Conservation (phyloP, 1,284 basidiomycete genomes). For the Meripilus lineatus region DNA sequence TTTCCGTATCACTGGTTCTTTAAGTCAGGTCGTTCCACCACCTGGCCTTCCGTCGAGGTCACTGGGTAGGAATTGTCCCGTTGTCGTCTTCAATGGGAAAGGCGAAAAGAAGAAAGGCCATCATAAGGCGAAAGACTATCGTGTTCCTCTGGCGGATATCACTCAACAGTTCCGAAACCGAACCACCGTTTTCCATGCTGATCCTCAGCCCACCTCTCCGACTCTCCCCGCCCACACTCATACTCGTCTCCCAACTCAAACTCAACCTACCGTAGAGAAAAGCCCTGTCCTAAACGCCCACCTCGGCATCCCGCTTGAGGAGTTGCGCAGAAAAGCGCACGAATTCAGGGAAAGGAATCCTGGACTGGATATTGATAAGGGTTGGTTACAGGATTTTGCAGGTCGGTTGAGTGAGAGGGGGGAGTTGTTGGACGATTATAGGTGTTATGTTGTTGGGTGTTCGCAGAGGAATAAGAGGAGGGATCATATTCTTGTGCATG, state of each 20-base stretch:
- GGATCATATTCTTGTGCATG: conserved; percentile 67
- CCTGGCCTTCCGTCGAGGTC: neutral
- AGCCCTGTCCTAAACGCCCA: conserved; percentile 42
- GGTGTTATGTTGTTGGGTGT: conserved; percentile 62
- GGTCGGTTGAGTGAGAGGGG: conserved; percentile 56
- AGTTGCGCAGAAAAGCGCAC: conserved; percentile 49
- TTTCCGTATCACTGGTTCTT: neutral
- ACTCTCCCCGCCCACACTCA: too few relatives aligned
- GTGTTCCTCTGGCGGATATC: neutral
- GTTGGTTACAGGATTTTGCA: conserved; percentile 59
- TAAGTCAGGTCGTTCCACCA: neutral
- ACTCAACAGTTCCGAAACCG: neutral
- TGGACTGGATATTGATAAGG: conserved; percentile 51
- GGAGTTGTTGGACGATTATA: conserved; percentile 51
- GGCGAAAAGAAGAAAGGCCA: too few relatives aligned
- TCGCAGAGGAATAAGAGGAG: conserved; percentile 60
- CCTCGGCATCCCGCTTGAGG: conserved; percentile 46
- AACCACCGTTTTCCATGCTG: neutral
- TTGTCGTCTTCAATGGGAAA: too few relatives aligned
- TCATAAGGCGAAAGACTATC: too few relatives aligned
- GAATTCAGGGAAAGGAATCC: conserved; percentile 47
- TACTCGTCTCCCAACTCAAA: neutral
- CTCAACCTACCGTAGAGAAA: neutral
- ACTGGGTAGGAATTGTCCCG: neutral
- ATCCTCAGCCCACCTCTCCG: neutral